Evolutionary conservation across 1,284 basidiomycete genomes (phyloP).

Genomic region (Heliocybe sulcata): DNA sequence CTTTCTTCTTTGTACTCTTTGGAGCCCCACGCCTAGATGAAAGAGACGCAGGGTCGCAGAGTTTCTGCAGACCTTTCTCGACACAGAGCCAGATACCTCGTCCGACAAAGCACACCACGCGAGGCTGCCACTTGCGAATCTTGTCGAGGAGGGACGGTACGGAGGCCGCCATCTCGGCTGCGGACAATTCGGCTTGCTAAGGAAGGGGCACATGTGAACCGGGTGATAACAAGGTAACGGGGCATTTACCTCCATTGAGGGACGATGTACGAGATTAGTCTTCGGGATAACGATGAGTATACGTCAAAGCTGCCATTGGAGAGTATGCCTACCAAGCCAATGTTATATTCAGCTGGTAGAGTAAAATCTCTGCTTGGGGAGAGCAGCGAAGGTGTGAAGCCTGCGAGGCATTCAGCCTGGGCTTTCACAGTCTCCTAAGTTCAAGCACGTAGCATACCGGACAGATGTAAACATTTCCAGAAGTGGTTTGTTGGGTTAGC

Average conservation of each 20-base stretch:
- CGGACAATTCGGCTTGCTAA: slow-evolving; percentile 54
- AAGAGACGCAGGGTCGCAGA: slow-evolving; percentile 8
- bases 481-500: slow-evolving; percentile 48
- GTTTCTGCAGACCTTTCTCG: slow-evolving; percentile 21
- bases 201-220: not conserved
- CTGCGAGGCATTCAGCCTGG: slow-evolving; percentile 19
- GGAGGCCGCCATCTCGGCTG: slow-evolving; percentile 39
- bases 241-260: slow-evolving; percentile 41
- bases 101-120: slow-evolving; percentile 66
- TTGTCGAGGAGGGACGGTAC: slow-evolving; percentile 50
- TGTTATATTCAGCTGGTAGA: slow-evolving; percentile 35
- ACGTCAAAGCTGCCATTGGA: not conserved
- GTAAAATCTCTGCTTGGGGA: slow-evolving; percentile 36
- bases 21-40: not conserved
- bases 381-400: slow-evolving; percentile 41
- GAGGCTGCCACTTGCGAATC: slow-evolving; percentile 44
- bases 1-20: slow-evolving; percentile 1
- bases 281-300: slow-evolving; percentile 15
- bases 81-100: slow-evolving; percentile 60
- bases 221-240: not conserved
- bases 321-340: slow-evolving; percentile 45
- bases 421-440: not conserved
- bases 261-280: slow-evolving; percentile 56
- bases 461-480: slow-evolving; percentile 33
- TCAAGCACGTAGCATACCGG: slow-evolving; percentile 18